phyloP scores from a whole-genome alignment of 2,329 filamentous ascomycete genomes.

The Pseudofabraea citricarpa region DNA sequence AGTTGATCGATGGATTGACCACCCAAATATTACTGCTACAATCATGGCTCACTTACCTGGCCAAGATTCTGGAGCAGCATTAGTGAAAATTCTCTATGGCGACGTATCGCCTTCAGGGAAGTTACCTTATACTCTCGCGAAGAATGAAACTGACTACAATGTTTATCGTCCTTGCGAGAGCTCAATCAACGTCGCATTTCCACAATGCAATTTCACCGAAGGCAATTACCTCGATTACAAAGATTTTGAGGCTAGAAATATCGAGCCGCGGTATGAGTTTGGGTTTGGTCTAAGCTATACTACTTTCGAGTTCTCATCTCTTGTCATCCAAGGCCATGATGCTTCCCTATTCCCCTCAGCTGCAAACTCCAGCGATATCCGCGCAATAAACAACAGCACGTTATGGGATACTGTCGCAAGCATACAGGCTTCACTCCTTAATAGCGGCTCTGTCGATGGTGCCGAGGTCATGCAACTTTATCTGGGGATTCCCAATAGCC shows the following conservation, averaged over 20 bases:
- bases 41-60: constrained; percentile 56
- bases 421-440: constrained; percentile 39
- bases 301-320: constrained; percentile 38
- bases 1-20: constrained; percentile 48
- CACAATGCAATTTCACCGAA: constrained; percentile 42
- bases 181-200: constrained; percentile 43
- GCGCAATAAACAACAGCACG: constrained; percentile 47
- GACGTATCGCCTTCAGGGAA: constrained; percentile 44
- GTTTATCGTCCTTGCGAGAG: constrained; percentile 33
- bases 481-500: constrained; percentile 24
- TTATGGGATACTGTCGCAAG: constrained; percentile 48
- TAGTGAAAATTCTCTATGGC: constrained; percentile 58
- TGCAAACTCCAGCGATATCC: constrained; percentile 49
- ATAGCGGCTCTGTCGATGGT: constrained; percentile 38
- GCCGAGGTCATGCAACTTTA: constrained; percentile 26
- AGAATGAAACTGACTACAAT: constrained; percentile 46
- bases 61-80: constrained; percentile 55
- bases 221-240: constrained; percentile 47
- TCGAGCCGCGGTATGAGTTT: constrained; percentile 31
- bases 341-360: constrained; percentile 49
- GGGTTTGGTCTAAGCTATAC: constrained; percentile 51
- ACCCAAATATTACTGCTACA: constrained; percentile 55
- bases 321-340: constrained; percentile 31
- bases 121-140: constrained; percentile 52
- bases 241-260: constrained; percentile 37